Base-by-base conservation (phyloP, 106 monocot species). In the Agapanthus africanus region DNA sequence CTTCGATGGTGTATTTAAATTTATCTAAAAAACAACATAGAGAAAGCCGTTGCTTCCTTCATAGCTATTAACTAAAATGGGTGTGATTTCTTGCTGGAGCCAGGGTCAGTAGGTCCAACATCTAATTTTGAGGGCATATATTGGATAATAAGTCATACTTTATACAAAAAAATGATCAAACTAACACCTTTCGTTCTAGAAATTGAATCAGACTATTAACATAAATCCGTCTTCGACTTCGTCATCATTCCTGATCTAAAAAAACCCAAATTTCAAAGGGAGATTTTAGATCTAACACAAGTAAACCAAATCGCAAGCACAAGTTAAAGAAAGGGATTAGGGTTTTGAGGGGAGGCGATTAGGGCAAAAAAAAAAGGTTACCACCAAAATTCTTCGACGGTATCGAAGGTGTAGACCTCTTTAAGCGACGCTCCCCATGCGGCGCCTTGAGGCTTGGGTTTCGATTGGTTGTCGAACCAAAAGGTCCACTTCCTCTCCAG, bases 301-400 rank as follows among this genome's bases (percentile, higher is more conserved):
- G 11, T 5, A 37, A 35, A 31, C 22, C 4, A 62, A 62, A 63
- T 22, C 21, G 10, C 11, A 32, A 38, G 1, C 0, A 63, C 19
- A 14, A 25, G 27, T 0, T n/a, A n/a, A n/a, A n/a, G n/a, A n/a
- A n/a, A n/a, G 6, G 6, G 14, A 30, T 46, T 36, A 63, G 37
- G 37, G 28, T 59, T 59, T 59, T 32, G 28, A 14, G 18, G 31
- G 27, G n/a, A n/a, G n/a, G n/a, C n/a, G n/a, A 23, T 23, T 16
- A 22, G 22, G 50, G 31, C 7, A 39, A 15, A n/a, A n/a, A n/a
- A n/a, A n/a, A n/a, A n/a, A 6, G 46, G 60, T 54, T 71, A 95
- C 95, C 91, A 74, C 95, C 95, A 97, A 74, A 97, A 97, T 40
- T 97, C 91, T 72, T 97, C 88, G 38, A 97, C 88, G 42, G 91